A percentile compares a stretch with the other conserved stretches of the same genome.
Evolutionary conservation across 2,329 filamentous ascomycete genomes (phyloP).

Genomic region (Tolypocladium endophyticum): DNA sequence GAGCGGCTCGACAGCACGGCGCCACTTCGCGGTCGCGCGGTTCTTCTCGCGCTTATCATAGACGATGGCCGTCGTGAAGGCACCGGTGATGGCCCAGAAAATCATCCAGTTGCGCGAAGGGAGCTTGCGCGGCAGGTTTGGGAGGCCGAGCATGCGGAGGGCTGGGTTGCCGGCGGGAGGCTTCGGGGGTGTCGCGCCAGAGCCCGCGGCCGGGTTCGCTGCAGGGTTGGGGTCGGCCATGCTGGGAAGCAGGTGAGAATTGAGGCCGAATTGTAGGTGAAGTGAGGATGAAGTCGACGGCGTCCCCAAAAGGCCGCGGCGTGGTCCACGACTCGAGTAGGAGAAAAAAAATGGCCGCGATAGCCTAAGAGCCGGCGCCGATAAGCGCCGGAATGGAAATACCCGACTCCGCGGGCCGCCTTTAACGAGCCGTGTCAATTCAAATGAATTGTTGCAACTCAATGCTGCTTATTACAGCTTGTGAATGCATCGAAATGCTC

Average conservation of each 20-base stretch:
- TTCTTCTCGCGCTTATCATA: slow-evolving; percentile 92
- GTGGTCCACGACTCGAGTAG: neutral
- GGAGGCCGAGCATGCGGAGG: slow-evolving; percentile 73
- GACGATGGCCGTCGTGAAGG: slow-evolving; percentile 69
- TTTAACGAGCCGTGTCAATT: neutral
- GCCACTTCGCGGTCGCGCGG: slow-evolving; percentile 77
- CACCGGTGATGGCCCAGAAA: slow-evolving; percentile 70
- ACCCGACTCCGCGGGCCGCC: neutral
- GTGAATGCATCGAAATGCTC: neutral
- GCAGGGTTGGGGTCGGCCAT: slow-evolving; percentile 6
- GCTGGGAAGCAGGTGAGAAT: neutral
- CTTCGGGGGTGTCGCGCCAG: slow-evolving; percentile 21
- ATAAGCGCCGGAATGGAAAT: slow-evolving; percentile 9
- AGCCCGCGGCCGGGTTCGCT: slow-evolving; percentile 4
- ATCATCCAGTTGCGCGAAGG: slow-evolving; percentile 98
- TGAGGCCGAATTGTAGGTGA: neutral
- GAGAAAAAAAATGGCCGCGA: slow-evolving; percentile 12
- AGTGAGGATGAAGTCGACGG: neutral
- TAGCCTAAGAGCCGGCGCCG: slow-evolving; percentile 8
- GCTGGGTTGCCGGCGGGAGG: slow-evolving; percentile 50
- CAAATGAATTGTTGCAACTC: no score
- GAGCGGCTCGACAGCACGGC: slow-evolving; percentile 72
- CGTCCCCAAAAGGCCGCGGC: neutral
- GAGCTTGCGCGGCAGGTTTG: slow-evolving; percentile 70
- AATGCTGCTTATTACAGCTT: neutral